Evolutionary conservation across 768 basidiomycete species (phyloP).

Genomic region (Hydnum rufescens): DNA sequence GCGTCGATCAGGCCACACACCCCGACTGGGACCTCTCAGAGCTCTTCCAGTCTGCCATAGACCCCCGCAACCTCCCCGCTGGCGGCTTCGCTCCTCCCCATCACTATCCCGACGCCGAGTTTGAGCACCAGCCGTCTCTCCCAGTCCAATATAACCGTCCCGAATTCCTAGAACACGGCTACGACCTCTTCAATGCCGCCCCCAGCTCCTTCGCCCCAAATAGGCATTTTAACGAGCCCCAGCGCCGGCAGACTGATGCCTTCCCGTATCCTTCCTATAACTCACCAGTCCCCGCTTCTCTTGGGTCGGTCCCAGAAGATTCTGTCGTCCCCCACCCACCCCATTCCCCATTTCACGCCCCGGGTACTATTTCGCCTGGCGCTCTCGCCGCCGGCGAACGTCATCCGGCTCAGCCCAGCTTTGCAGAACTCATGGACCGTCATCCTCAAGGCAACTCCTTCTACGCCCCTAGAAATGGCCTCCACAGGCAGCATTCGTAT

Average conservation of each 20-base stretch:
- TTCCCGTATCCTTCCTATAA: constrained; percentile 16
- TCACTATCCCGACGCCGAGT: constrained; percentile 11
- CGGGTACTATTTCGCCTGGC: constrained; percentile 32
- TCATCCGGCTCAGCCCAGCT: constrained; percentile 26
- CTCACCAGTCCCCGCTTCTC: constrained; percentile 40
- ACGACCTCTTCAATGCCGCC: constrained; percentile 36
- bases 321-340: constrained; percentile 53
- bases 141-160: constrained; percentile 13
- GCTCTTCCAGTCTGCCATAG: constrained; percentile 1
- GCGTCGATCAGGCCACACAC: not conserved
- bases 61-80: not conserved
- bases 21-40: constrained; percentile 3
- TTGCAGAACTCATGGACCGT: constrained; percentile 29
- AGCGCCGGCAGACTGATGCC: constrained; percentile 38
- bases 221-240: constrained; percentile 32
- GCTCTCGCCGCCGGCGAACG: constrained; percentile 25
- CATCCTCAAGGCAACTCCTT: too few species aligned
- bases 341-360: not conserved
- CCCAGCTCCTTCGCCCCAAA: constrained; percentile 22
- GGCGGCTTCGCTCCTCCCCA: constrained; percentile 11
- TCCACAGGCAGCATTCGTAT: not conserved
- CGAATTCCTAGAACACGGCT: constrained; percentile 38
- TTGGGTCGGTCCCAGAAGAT: constrained; percentile 52
- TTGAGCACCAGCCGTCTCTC: not conserved
- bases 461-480: too few species aligned